phyloP scores from a whole-genome alignment of 2,329 filamentous ascomycete species.

The Monosporascus sp. region DNA sequence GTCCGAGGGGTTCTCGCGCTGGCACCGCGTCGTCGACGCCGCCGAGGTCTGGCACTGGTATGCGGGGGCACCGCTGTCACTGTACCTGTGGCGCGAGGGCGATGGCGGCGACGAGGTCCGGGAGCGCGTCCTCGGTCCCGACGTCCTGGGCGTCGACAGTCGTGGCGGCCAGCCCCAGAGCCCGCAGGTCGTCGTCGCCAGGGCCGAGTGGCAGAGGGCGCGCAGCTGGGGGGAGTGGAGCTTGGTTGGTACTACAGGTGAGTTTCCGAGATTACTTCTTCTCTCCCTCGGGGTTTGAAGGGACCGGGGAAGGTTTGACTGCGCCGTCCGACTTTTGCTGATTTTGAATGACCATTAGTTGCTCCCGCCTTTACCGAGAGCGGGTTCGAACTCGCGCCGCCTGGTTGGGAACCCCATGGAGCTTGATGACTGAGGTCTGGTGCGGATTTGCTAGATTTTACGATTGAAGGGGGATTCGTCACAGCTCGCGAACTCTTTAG shows the following conservation, averaged over 20 bases:
- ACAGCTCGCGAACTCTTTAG: too few relatives aligned
- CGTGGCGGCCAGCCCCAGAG: constrained; percentile 18
- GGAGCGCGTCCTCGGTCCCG: constrained; percentile 32
- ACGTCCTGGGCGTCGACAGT: constrained; percentile 29
- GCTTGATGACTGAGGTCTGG: not conserved
- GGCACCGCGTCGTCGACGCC: constrained; percentile 47
- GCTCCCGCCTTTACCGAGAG: constrained; percentile 21
- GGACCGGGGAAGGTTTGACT: too few relatives aligned
- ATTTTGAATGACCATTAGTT: constrained; percentile 9
- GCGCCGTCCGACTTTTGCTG: not conserved
- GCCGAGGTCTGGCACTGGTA: constrained; percentile 51
- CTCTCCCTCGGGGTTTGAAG: not conserved
- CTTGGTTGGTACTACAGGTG: constrained; percentile 35
- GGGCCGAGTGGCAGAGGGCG: constrained; percentile 40
- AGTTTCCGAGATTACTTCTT: constrained; percentile 1
- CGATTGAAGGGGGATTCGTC: not conserved
- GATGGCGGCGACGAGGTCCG: constrained; percentile 37
- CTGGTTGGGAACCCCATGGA: constrained; percentile 18
- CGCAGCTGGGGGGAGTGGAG: constrained; percentile 42
- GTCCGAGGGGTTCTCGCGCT: constrained; percentile 34
- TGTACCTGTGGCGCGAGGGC: constrained; percentile 39
- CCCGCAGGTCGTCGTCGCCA: constrained; percentile 38
- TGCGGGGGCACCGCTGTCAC: constrained; percentile 42
- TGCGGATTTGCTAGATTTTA: not conserved
- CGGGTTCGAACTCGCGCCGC: constrained; percentile 18